Evolutionary conservation across 176 grass and related monocot genomes (phyloP).

Genomic region (Pontederia crassipes): DNA sequence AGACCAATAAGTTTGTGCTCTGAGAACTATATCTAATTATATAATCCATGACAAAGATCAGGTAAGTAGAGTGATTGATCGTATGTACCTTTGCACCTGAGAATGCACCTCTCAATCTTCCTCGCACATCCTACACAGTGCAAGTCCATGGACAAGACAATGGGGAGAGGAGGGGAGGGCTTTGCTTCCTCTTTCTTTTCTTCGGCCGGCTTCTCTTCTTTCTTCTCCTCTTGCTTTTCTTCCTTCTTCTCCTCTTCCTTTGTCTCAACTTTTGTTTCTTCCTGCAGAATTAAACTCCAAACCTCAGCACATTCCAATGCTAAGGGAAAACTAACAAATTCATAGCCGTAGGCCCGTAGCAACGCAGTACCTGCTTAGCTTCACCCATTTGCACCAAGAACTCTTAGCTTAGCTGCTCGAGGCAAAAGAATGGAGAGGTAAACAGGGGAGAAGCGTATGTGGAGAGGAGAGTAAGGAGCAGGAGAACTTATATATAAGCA

Average conservation of each 20-base stretch:
- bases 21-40: not conserved
- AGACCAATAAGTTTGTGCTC: not conserved
- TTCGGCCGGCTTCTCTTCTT: slow-evolving; percentile 18
- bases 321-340: not conserved
- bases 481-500: too few species aligned
- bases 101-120: slow-evolving; percentile 49
- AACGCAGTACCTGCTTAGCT: slow-evolving; percentile 5
- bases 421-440: too few species aligned
- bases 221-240: slow-evolving; percentile 2
- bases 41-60: not conserved
- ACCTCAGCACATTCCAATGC: not conserved
- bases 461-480: too few species aligned
- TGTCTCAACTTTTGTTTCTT: not conserved
- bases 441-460: too few species aligned
- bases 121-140: slow-evolving; percentile 79
- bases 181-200: slow-evolving; percentile 16
- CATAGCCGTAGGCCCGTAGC: not conserved
- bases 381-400: not conserved
- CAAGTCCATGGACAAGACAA: slow-evolving; percentile 49
- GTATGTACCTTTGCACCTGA: slow-evolving; percentile 51
- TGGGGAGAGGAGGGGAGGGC: slow-evolving; percentile 25
- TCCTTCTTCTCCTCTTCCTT: slow-evolving; percentile 15
- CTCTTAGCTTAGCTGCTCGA: too few species aligned
- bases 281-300: not conserved
- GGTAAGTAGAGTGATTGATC: not conserved